These are phyloP conservation scores for Iris macrosiphon DNA, from an alignment of 106 monocot species.

Conservation along the genomic window DNA sequence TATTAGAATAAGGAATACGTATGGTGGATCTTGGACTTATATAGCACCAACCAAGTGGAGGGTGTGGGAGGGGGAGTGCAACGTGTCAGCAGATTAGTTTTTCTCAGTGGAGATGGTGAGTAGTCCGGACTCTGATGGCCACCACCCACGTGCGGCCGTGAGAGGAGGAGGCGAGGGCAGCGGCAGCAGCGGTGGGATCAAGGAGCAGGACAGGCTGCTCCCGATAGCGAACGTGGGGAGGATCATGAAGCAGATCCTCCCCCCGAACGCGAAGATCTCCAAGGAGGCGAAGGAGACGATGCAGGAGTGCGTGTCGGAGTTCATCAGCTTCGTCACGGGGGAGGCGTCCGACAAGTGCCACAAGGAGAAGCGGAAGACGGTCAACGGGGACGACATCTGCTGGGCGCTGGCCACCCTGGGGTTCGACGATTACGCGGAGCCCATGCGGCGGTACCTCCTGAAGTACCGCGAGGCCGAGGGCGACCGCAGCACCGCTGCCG, in stretches of 20 bases:
- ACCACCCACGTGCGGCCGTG: too few relatives aligned
- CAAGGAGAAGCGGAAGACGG: conserved; percentile 81
- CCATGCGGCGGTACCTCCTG: conserved; percentile 54
- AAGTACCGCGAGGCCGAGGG: conserved; percentile 64
- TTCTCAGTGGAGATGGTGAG: neutral
- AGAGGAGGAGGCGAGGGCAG: neutral
- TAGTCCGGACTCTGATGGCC: neutral
- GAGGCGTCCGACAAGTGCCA: conserved; percentile 74
- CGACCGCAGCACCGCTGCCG: conserved; percentile 4
- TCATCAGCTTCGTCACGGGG: conserved; percentile 80
- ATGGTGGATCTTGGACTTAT: neutral
- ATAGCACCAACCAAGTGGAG: neutral
- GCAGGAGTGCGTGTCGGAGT: conserved; percentile 82
- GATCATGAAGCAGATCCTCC: conserved; percentile 85
- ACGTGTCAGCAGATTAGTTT: neutral
- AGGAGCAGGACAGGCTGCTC: conserved; percentile 67
- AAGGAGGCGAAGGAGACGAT: conserved; percentile 83
- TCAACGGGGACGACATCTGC: conserved; percentile 75
- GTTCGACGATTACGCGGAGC: conserved; percentile 57
- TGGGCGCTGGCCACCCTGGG: conserved; percentile 64
- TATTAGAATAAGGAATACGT: too few relatives aligned
- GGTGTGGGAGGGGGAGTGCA: neutral
- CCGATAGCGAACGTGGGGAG: conserved; percentile 83
- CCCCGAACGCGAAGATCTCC: conserved; percentile 69
- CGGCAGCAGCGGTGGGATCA: conserved; percentile 10